Evolutionary conservation across 306 rosid genomes (phyloP), one percentile per base, ranked within the genome.

Genomic region (Prunus kanzakura): DNA sequence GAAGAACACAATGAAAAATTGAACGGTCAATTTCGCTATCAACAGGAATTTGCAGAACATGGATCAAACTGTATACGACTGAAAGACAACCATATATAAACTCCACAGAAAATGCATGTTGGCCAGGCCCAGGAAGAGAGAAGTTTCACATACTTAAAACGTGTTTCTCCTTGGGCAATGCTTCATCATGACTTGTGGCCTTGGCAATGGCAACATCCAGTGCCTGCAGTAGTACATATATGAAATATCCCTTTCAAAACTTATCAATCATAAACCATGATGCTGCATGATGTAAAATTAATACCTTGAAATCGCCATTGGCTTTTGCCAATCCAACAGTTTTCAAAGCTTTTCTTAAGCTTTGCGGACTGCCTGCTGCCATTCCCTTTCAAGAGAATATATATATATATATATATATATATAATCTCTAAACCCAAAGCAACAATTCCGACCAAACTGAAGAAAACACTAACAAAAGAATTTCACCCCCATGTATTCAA

Each of bases 311-410:
- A 20, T 54, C 64, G 35, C 75, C 75, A 54, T 71, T 71, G 51
- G 75, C 75, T 71, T 71, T 71, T 0, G 75, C 75, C 49, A 54
- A n/a, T 71, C 75, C 75, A 52, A 71, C 75, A 52, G 64, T 54
- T 71, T 71, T 71, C 64, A 71, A 71, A 8, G 75, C 75, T 54
- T 71, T 71, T 71, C 75, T 71, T 60, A 71, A 71, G 64, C 75
- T 71, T 71, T 71, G 63, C 32, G 11, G 64, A 3, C 64, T 15
- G 38, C 76, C 66, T 38, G 75, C 75, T 71, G 76, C 76, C 76
- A 72, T 72, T n/a, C 35, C 51, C 19, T 13, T 51, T 22, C 51
- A 35, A 3, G 49, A 52, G 30, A 55, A 12, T 71, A 10, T 51
- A 25, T 25, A 23, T n/a, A 9, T 5, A 14, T 25, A 25, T 22